Evolutionary conservation across 805 yeast species (phyloP), one percentile per base, ranked within the genome.

Genomic region (Saturnispora serradocipensis): DNA sequence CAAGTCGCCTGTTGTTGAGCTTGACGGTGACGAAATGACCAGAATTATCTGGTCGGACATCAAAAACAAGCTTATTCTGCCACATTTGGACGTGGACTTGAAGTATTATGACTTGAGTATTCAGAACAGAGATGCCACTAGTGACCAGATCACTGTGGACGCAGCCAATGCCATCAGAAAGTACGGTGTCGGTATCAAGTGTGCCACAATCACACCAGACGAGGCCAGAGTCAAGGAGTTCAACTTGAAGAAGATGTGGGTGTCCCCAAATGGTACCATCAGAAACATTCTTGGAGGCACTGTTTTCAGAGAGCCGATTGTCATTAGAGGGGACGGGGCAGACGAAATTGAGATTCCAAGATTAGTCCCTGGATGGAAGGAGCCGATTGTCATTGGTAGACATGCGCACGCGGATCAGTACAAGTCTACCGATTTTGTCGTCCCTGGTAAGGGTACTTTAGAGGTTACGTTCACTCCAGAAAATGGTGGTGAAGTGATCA

Each of bases 1-100:
- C 45, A 76, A 78, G 61, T 78, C 74, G 51, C 91, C 91, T 45
- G 72, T 86, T 55, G 93, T 86, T 52, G 93, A 86, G 58, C 65
- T 86, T 63, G 90, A 85, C 62, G 93, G 93, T 61, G 93, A 86
- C 67, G 93, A 86, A 67, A 84, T 84, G 91, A 86, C 93, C 56
- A 74, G 91, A 67, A 84, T 86, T 63, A 86, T 86, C 66, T 86
- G 93, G 93, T 75, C 79, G 56, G 72, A 78, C 61, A 86, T 86
- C 70, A 84, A 84, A 67, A 77, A 76, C 54, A 77, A 80, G 64
- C 74, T 86, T 59, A 77, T 86, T 61, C 64, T 71, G 54, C 93
- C 91, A 7, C 84, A 79, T 64, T 67, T 86, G 56, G 86, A 86
- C 57, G 75, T 86, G 43, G 88, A 85, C 58, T 72, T 86, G 66